A percentile compares a stretch with the other conserved stretches of the same genome.
Evolutionary conservation across 139 green algal genomes (phyloP).

Genomic region (Picochlorum sp.): DNA sequence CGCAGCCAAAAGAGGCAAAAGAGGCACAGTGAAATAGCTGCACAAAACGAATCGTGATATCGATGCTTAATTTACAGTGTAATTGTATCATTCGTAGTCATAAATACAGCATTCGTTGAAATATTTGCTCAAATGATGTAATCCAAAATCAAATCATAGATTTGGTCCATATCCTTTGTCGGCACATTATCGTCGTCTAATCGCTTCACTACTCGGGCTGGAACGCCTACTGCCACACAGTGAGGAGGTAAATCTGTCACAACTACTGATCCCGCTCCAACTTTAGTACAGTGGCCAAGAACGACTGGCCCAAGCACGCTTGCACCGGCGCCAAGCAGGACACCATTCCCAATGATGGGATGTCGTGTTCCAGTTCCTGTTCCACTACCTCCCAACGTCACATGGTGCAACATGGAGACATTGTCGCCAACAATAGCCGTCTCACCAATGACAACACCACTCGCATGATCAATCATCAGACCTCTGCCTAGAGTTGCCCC

Average conservation of each 20-base stretch:
- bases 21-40: too few species aligned
- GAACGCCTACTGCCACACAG: conserved; percentile 83
- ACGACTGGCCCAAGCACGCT: conserved; percentile 70
- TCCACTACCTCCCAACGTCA: conserved; percentile 86
- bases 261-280: conserved; percentile 80
- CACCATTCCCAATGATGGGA: conserved; percentile 72
- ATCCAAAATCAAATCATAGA: conserved; percentile 56
- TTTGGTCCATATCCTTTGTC: conserved; percentile 71
- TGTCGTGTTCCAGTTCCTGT: conserved; percentile 59
- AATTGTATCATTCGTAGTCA: too few species aligned
- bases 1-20: too few species aligned
- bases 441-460: conserved; percentile 83
- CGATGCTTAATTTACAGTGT: too few species aligned
- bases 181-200: conserved; percentile 48
- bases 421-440: conserved; percentile 88
- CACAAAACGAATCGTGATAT: too few species aligned
- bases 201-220: conserved; percentile 65
- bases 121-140: conserved; percentile 56
- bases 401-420: conserved; percentile 89
- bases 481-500: conserved; percentile 79
- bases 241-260: conserved; percentile 66
- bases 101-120: too few species aligned
- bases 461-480: conserved; percentile 93
- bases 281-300: conserved; percentile 68
- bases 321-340: conserved; percentile 79